Evolutionary conservation across 192 early-diverging fungal genomes (phyloP).

Genomic region (Coemansia sp.): DNA sequence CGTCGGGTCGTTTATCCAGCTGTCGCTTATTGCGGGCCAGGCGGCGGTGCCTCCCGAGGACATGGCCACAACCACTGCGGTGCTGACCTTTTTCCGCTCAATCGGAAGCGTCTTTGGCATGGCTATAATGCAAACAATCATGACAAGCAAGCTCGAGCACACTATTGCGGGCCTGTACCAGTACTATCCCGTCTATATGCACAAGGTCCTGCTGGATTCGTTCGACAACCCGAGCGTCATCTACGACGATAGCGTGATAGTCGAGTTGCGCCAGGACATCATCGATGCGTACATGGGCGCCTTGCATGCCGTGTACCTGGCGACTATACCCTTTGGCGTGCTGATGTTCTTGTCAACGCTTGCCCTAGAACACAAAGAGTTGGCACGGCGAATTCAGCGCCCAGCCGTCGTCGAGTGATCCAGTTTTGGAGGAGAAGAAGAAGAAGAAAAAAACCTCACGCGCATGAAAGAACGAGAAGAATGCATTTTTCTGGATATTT

Average conservation of each 20-base stretch:
- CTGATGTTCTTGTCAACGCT: conserved; percentile 59
- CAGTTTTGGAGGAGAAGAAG: neutral
- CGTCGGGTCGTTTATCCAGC: conserved; percentile 75
- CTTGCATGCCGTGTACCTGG: conserved; percentile 59
- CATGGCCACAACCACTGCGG: conserved; percentile 70
- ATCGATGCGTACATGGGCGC: conserved; percentile 61
- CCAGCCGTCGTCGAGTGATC: conserved; percentile 19
- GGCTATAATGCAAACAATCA: conserved; percentile 61
- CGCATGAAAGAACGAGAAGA: neutral
- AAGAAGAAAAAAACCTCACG: neutral
- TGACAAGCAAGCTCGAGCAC: conserved; percentile 49
- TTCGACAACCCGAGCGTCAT: conserved; percentile 54
- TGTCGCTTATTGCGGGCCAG: conserved; percentile 72
- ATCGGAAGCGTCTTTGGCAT: conserved; percentile 68
- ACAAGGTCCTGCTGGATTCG: conserved; percentile 30
- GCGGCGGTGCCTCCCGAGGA: conserved; percentile 61
- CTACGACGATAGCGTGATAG: conserved; percentile 32
- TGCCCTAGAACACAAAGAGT: conserved; percentile 54
- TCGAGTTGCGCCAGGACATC: conserved; percentile 45
- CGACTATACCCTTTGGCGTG: conserved; percentile 59
- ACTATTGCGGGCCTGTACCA: conserved; percentile 3
- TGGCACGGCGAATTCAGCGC: conserved; percentile 37
- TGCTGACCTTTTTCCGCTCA: conserved; percentile 69
- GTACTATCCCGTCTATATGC: conserved; percentile 44
- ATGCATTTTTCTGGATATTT: neutral